Percentiles rank a stretch among this genome's conserved stretches.
phyloP scores from a whole-genome alignment of 129 eudicot species.

The Helianthus tuberosus region DNA sequence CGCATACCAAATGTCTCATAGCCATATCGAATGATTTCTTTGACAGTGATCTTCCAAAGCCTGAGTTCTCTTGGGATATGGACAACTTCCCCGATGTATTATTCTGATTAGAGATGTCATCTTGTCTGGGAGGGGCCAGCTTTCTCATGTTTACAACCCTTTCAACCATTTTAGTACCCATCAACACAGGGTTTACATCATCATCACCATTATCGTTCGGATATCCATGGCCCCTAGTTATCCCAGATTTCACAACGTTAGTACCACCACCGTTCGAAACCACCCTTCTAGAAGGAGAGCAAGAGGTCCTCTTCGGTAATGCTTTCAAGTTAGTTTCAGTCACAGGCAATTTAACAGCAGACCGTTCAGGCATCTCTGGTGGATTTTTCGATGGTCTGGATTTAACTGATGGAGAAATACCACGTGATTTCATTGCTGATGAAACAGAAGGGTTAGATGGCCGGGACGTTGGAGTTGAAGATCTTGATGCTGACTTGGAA shows the following conservation, averaged over 20 bases:
- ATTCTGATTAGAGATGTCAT: slow-evolving; percentile 35
- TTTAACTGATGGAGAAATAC: slow-evolving; percentile 54
- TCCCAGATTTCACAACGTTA: slow-evolving; percentile 36
- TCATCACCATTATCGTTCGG: slow-evolving; percentile 50
- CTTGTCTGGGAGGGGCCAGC: slow-evolving; percentile 81
- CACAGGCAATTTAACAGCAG: slow-evolving; percentile 33
- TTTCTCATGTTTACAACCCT: slow-evolving; percentile 94
- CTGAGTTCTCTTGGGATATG: slow-evolving; percentile 61
- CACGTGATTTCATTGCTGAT: slow-evolving; percentile 51
- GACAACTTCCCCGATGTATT: slow-evolving; percentile 51
- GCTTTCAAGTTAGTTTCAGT: slow-evolving; percentile 34
- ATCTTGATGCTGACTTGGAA: slow-evolving; percentile 53
- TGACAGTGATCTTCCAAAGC: slow-evolving; percentile 90
- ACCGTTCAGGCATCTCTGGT: slow-evolving; percentile 58
- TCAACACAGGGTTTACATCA: slow-evolving; percentile 82
- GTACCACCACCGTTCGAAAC: slow-evolving; percentile 38
- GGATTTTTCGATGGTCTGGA: slow-evolving; percentile 52
- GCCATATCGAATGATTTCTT: slow-evolving; percentile 93
- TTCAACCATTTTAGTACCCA: slow-evolving; percentile 94
- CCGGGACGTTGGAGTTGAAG: slow-evolving; percentile 53
- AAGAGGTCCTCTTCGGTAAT: slow-evolving; percentile 51
- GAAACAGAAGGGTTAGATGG: slow-evolving; percentile 37
- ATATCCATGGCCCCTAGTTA: slow-evolving; percentile 48
- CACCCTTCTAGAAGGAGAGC: slow-evolving; percentile 61
- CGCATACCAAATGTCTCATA: slow-evolving; percentile 82